Percentiles rank a stretch among this genome's conserved stretches.
Conservation (phyloP, 2,329 filamentous ascomycete species). For the Xylaria sp. region DNA sequence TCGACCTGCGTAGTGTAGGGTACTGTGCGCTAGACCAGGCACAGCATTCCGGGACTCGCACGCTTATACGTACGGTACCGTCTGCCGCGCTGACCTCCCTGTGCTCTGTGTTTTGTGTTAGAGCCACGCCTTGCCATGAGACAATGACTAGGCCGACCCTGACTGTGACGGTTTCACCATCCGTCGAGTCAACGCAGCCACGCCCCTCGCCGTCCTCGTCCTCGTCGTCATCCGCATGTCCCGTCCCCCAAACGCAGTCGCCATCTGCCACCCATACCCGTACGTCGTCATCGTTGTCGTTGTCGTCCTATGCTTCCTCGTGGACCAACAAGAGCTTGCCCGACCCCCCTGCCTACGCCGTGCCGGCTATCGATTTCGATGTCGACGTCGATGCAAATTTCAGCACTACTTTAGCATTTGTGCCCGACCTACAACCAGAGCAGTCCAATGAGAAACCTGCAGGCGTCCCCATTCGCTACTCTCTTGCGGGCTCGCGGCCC, state of each 20-base stretch:
- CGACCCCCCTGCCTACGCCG: slow-evolving; percentile 52
- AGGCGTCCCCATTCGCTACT: slow-evolving; percentile 29
- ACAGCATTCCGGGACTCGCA: too few species aligned
- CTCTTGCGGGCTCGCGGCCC: slow-evolving; percentile 35
- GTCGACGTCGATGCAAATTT: slow-evolving; percentile 43
- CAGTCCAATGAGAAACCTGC: slow-evolving; percentile 39
- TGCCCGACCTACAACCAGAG: slow-evolving; percentile 36
- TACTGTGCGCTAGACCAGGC: too few species aligned
- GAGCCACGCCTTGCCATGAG: slow-evolving; percentile 43
- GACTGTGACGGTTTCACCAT: slow-evolving; percentile 47
- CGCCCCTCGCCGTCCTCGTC: slow-evolving; percentile 36
- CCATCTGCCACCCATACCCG: slow-evolving; percentile 23
- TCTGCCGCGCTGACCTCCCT: neutral
- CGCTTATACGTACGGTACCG: neutral
- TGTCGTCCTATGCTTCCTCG: slow-evolving; percentile 28
- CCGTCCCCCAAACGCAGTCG: slow-evolving; percentile 31
- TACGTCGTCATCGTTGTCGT: slow-evolving; percentile 13
- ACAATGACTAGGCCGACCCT: slow-evolving; percentile 52
- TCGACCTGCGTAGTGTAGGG: neutral
- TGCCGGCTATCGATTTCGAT: slow-evolving; percentile 57
- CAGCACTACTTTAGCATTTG: slow-evolving; percentile 52
- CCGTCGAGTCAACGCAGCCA: slow-evolving; percentile 46
- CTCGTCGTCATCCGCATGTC: slow-evolving; percentile 37
- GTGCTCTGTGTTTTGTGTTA: too few species aligned
- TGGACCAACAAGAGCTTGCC: slow-evolving; percentile 44